Evolutionary conservation across 768 basidiomycete species (phyloP), one percentile per base, ranked within the genome.

Genomic region (Leccinum incarnatum): DNA sequence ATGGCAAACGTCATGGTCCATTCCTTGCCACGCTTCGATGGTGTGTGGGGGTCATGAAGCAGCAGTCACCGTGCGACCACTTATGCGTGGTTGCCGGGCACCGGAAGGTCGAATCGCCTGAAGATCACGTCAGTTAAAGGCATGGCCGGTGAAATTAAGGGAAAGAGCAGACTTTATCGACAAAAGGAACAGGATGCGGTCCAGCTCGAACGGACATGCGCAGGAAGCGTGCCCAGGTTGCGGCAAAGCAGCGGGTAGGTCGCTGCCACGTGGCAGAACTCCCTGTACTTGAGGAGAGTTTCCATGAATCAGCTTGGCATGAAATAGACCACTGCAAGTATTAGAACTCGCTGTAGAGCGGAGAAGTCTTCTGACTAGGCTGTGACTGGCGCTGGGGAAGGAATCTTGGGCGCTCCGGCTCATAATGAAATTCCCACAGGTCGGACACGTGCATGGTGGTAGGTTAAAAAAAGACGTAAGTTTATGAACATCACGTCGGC

Each of bases 1-100:
- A 58, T 62, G 62, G 45, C 4, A 56, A 62, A 67, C 61, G 61
- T 67, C 61, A 67, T 46, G 15, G 48, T 62, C 51, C 69, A 68
- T 69, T 67, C 70, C 60, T 42, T 62, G 64, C 66, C 69, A 71
- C 59, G 70, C 70, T 64, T 67, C 55, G 60, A 69, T 11, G 55
- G 62, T 65, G 67, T 58, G 62, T 62, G 66, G 63, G 56, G 63
- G 57, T 57, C 63, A 60, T 57, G 56, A 59, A 62, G 55, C n/a
- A 60, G 58, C 65, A 48, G 60, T 65, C 60, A 23, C 59, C 42
- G 55, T 58, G 45, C 55, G 56, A 62, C 63, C 65, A 60, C 65
- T 61, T 60, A 67, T 71, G 64, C 59, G 64, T 68, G 58, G 61
- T 60, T 65, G 42, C 45, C 65, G 67, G 61, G 32, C 61, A 64